Conservation (phyloP, 23 red algal genomes). For the Agarophyton chilense region DNA sequence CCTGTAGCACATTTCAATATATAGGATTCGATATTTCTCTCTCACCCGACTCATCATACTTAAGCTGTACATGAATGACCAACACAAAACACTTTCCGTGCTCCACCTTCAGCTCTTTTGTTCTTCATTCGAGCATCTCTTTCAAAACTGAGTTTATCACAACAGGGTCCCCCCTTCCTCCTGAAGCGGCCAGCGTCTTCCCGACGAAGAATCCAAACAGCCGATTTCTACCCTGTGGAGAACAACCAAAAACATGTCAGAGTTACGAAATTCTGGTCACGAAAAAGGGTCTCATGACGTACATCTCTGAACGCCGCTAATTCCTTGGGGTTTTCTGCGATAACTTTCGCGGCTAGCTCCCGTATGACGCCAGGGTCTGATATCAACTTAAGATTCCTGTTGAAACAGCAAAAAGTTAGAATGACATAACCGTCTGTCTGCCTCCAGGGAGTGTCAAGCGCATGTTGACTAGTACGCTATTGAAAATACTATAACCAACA, state of each 20-base stretch:
- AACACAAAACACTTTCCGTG: background rate
- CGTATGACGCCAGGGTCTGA: constrained; percentile 59
- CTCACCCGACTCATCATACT: too few relatives aligned
- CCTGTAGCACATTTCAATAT: too few relatives aligned
- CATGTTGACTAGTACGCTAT: too few relatives aligned
- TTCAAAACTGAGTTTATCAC: constrained; percentile 74
- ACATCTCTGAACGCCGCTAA: constrained; percentile 74
- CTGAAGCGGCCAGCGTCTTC: constrained; percentile 67
- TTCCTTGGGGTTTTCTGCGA: constrained; percentile 79
- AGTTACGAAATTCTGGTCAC: background rate
- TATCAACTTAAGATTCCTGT: constrained; percentile 80
- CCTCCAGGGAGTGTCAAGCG: background rate
- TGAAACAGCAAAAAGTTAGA: background rate
- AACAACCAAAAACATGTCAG: background rate
- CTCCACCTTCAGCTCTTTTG: background rate
- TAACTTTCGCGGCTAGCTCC: constrained; percentile 41
- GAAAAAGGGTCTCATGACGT: background rate
- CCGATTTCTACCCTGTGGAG: constrained; percentile 70
- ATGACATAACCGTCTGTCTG: background rate
- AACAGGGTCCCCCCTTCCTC: constrained; percentile 70
- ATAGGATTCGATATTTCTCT: too few relatives aligned
- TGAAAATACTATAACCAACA: background rate
- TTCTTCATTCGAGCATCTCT: constrained; percentile 58
- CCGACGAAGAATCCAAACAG: constrained; percentile 95
- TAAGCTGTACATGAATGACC: too few relatives aligned